Percentiles rank a stretch among this genome's conserved stretches.
Evolutionary conservation across 1,284 basidiomycete genomes (phyloP).

Genomic region (Anthracocystis walkeri): DNA sequence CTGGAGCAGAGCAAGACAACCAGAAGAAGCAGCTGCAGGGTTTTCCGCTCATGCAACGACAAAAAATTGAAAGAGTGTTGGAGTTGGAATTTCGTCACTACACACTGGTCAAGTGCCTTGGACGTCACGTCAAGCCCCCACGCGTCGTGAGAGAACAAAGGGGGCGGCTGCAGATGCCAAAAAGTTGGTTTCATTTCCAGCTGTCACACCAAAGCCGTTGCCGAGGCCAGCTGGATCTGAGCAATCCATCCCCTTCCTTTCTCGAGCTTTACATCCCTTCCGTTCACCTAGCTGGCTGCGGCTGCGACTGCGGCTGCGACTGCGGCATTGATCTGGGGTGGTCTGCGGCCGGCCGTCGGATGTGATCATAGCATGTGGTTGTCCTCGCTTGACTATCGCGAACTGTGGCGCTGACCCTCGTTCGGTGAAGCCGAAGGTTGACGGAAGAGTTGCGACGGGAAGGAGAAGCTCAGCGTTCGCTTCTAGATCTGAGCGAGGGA

Average conservation of each 20-base stretch:
- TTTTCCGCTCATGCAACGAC: slow-evolving; percentile 3
- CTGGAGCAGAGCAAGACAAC: slow-evolving; percentile 2
- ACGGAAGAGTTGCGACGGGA: not conserved
- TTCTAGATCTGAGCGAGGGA: not conserved
- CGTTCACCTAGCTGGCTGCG: not conserved
- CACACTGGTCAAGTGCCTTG: slow-evolving; percentile 1
- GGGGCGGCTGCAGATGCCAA: not conserved
- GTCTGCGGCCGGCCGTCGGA: not conserved
- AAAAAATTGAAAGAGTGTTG: not conserved
- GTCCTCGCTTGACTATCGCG: slow-evolving; percentile 2
- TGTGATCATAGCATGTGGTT: slow-evolving; percentile 6
- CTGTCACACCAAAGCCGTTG: slow-evolving; percentile 10
- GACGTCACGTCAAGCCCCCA: slow-evolving; percentile 8
- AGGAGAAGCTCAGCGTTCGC: slow-evolving; percentile 1
- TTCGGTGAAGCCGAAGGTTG: slow-evolving; percentile 1
- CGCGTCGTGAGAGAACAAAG: slow-evolving; percentile 2
- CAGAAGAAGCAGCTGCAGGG: not conserved
- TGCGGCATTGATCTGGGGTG: not conserved
- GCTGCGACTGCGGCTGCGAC: not conserved
- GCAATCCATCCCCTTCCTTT: not conserved
- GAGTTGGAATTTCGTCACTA: slow-evolving; percentile 1
- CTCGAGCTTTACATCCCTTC: not conserved
- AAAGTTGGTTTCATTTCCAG: slow-evolving; percentile 9
- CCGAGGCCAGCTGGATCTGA: slow-evolving; percentile 5
- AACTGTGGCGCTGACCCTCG: not conserved